These are phyloP conservation scores for Penicillium longicatenatum DNA, from an alignment of 495 filamentous ascomycete species.

Conservation along the genomic window DNA sequence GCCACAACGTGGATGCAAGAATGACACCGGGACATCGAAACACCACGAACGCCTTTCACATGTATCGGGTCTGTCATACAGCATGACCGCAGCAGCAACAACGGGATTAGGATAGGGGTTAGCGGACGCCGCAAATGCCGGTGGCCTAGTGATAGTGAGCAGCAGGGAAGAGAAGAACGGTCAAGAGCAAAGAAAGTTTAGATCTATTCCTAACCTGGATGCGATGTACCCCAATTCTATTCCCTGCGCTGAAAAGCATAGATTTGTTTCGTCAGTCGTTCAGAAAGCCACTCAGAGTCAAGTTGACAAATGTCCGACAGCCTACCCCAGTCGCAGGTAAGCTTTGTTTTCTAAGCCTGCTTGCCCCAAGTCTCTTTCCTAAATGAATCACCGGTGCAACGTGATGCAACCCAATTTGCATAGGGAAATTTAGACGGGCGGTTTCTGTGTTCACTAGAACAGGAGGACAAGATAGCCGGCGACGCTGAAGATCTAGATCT, in stretches of 20 bases:
- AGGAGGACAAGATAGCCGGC: slow-evolving; percentile 1
- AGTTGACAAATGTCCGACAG: background rate
- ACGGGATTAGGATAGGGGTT: background rate
- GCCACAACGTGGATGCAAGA: background rate
- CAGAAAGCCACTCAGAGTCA: background rate
- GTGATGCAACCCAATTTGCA: slow-evolving; percentile 32
- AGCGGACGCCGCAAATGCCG: slow-evolving; percentile 6
- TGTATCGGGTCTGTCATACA: slow-evolving; percentile 24
- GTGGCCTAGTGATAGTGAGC: slow-evolving; percentile 18
- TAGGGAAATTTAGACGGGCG: slow-evolving; percentile 22
- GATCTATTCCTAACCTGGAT: background rate
- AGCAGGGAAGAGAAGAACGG: background rate
- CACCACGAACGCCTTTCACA: slow-evolving; percentile 30
- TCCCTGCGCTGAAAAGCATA: background rate
- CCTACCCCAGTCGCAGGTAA: slow-evolving; percentile 13
- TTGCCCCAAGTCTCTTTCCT: slow-evolving; percentile 23
- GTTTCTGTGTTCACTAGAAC: slow-evolving; percentile 1
- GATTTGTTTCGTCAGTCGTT: background rate
- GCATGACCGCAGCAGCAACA: slow-evolving; percentile 6
- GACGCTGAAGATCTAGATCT: slow-evolving; percentile 22
- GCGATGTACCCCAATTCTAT: background rate
- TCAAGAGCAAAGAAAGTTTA: background rate
- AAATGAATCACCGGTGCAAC: slow-evolving; percentile 27
- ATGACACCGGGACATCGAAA: slow-evolving; percentile 21
- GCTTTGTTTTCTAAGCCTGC: slow-evolving; percentile 12